Base-by-base conservation (phyloP, 192 early-diverging fungal species). In the Entomortierella lignicola region DNA sequence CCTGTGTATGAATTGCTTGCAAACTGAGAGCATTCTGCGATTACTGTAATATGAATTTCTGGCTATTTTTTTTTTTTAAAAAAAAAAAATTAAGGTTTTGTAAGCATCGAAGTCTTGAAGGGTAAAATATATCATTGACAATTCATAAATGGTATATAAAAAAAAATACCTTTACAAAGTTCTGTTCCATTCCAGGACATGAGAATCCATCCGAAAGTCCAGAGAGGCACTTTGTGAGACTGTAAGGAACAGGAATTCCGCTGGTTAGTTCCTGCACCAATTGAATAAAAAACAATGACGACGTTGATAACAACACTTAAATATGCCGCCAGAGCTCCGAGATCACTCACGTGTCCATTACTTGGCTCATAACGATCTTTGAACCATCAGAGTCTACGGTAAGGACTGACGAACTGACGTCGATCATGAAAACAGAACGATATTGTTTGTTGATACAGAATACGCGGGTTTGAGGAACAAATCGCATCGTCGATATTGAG, bases 391-490 rank as follows among this genome's bases (percentile, higher is more conserved):
- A 69, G 42, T 89, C 86, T 8, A 88, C 84, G 4, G 88, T 88
- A 18, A 89, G 84, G 72, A 94, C 86, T 53, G 89, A 91, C 0
- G 92, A 88, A 13, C 83, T 88, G 26, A 90, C 81, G 71, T 94
- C 93, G 43, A 94, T 80, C 54, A 93, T 77, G 65, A 93, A 89
- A 3, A 91, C 89, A 27, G 92, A 80, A 0, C 88, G 77, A 60
- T 93, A 87, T 69, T 89, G 80, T 25, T 81, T 69, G 37, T 86
- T 84, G 47, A 92, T 59, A 10, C 80, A 81, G 17, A 88, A 81
- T 29, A 94, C 87, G 12, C 85, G 80, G 0, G 93, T 92, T n/a
- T 89, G 80, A 2, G 93, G 91, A 11, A 89, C 91, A 17, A 94
- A 81, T 30, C 85, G 55, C 75, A 79, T 70, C 17, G 55, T 23